These are phyloP conservation scores for Ammopiptanthus mongolicus DNA, from an alignment of 306 rosid genomes.

Conservation along the genomic window DNA sequence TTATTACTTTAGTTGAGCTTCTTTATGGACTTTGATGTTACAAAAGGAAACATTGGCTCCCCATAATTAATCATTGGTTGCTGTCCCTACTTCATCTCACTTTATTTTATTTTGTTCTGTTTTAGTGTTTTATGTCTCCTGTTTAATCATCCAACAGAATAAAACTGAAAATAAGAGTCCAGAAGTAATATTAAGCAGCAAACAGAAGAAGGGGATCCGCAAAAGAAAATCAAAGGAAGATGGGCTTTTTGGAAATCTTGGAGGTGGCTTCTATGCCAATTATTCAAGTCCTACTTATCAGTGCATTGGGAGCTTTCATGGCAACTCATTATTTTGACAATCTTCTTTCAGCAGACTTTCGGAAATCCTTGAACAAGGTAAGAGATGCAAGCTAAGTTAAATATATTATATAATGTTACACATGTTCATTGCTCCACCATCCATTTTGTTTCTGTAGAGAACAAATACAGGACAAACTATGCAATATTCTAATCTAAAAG, in stretches of 20 bases:
- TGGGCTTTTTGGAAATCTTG: conserved; percentile 61
- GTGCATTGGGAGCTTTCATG: conserved; percentile 72
- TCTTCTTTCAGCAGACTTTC: conserved; percentile 54
- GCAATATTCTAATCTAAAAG: neutral
- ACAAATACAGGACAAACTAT: neutral
- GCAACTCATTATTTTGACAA: conserved; percentile 47
- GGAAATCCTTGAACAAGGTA: conserved; percentile 75
- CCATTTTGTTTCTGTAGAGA: neutral
- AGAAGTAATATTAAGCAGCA: neutral
- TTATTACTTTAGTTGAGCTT: neutral
- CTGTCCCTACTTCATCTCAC: neutral
- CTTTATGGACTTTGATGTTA: neutral
- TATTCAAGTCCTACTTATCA: conserved; percentile 65
- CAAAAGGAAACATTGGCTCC: neutral
- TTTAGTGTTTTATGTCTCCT: neutral
- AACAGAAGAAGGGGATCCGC: neutral
- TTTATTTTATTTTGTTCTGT: neutral
- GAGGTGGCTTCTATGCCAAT: conserved; percentile 75
- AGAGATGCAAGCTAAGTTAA: neutral
- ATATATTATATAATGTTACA: neutral
- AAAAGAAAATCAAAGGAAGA: conserved; percentile 12
- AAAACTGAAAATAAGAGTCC: neutral
- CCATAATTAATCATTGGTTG: neutral
- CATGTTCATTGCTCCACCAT: neutral
- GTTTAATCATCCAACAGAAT: neutral